Percentiles rank a stretch among this genome's conserved stretches.
Evolutionary conservation across 768 basidiomycete species (phyloP).

Genomic region (Lactarius sanguifluus): DNA sequence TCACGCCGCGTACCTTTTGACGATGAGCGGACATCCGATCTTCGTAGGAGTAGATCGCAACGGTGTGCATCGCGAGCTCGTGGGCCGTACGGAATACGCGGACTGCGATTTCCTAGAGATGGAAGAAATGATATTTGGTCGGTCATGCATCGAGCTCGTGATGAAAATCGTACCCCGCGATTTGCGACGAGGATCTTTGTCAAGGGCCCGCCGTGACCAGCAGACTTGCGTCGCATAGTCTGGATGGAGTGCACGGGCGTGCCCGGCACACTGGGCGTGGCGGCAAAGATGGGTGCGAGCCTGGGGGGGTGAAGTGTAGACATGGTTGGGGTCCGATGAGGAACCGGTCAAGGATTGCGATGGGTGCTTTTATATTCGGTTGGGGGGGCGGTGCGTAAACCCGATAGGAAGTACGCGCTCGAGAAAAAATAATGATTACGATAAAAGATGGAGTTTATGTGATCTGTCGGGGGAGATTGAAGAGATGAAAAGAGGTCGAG

Average conservation of each 20-base stretch:
- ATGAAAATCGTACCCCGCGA: constrained; percentile 68
- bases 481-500: not conserved
- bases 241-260: constrained; percentile 90
- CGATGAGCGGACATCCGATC: constrained; percentile 96
- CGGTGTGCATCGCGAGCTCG: constrained; percentile 98
- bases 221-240: constrained; percentile 87
- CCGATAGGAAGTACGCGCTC: constrained; percentile 14
- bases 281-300: constrained; percentile 68
- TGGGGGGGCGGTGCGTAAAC: constrained; percentile 10
- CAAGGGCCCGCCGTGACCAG: constrained; percentile 85
- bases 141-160: constrained; percentile 19
- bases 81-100: constrained; percentile 98
- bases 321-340: constrained; percentile 25
- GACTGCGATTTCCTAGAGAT: constrained; percentile 90
- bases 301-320: constrained; percentile 63
- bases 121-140: not conserved
- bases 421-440: constrained; percentile 6
- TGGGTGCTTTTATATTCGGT: constrained; percentile 22
- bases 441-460: not conserved
- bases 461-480: constrained; percentile 1
- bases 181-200: constrained; percentile 93
- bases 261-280: constrained; percentile 73
- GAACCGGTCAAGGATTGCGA: constrained; percentile 2
- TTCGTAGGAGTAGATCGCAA: constrained; percentile 97
- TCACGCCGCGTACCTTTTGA: constrained; percentile 69